These are phyloP conservation scores for Auxenochlorella protothecoides DNA, from an alignment of 139 green algal species.

Conservation along the genomic window DNA sequence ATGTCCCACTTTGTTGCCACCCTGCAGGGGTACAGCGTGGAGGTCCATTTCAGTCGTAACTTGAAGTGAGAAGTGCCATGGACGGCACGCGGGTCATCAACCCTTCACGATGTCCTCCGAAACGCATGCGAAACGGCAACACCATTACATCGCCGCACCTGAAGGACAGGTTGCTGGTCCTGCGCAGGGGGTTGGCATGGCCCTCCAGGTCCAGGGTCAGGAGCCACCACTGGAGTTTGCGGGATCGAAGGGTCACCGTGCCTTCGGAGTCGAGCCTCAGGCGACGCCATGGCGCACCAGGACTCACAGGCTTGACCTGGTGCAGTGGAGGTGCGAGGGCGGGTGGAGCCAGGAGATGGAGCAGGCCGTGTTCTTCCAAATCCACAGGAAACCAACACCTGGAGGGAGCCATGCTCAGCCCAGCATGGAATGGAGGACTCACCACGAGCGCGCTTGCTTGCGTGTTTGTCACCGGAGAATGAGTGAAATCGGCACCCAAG, in stretches of 20 bases:
- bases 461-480: not conserved
- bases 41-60: too few relatives aligned
- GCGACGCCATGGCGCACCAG: conserved; percentile 10
- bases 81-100: too few relatives aligned
- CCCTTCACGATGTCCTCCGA: too few relatives aligned
- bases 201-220: conserved; percentile 18
- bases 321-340: too few relatives aligned
- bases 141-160: not conserved
- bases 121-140: not conserved
- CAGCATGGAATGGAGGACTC: not conserved
- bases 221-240: conserved; percentile 19
- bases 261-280: conserved; percentile 11
- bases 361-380: too few relatives aligned
- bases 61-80: too few relatives aligned
- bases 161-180: conserved; percentile 6
- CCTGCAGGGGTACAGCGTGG: conserved; percentile 1
- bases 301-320: conserved; percentile 21
- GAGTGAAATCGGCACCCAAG: conserved; percentile 13
- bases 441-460: conserved; percentile 16
- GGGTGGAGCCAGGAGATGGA: too few relatives aligned
- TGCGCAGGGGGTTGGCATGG: conserved; percentile 13
- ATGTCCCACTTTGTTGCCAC: conserved; percentile 23
- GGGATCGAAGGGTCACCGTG: conserved; percentile 18
- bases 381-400: too few relatives aligned
- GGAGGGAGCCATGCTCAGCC: too few relatives aligned